phyloP scores from a whole-genome alignment of 2,329 filamentous ascomycete genomes.

The Hypoxylon sp. region DNA sequence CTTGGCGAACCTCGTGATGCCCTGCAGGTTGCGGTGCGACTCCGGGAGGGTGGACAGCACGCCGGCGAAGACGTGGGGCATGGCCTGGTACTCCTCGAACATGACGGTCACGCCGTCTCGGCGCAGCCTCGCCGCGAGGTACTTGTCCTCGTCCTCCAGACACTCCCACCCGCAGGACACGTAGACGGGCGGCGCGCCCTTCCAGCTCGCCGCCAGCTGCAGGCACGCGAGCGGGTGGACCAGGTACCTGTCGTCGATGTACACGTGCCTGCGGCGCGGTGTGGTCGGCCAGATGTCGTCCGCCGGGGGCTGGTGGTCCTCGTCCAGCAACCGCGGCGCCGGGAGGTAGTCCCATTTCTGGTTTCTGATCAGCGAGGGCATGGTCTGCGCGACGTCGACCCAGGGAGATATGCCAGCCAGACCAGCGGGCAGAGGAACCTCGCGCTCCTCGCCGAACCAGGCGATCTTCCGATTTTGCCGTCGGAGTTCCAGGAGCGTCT shows the following conservation, averaged over 20 bases:
- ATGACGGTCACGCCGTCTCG: conserved; percentile 67
- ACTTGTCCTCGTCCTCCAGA: conserved; percentile 71
- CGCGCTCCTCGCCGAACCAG: conserved; percentile 68
- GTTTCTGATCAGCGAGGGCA: conserved; percentile 63
- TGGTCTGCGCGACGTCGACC: conserved; percentile 73
- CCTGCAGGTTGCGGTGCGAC: conserved; percentile 61
- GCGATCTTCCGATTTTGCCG: conserved; percentile 56
- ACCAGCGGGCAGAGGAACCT: conserved; percentile 73
- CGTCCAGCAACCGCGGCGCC: conserved; percentile 50
- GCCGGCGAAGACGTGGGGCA: conserved; percentile 79
- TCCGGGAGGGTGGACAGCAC: conserved; percentile 59
- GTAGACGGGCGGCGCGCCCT: conserved; percentile 70
- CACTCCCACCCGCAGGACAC: conserved; percentile 76
- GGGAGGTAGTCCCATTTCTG: conserved; percentile 70
- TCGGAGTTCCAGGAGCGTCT: conserved; percentile 71
- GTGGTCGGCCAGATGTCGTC: conserved; percentile 66
- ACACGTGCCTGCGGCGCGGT: conserved; percentile 63
- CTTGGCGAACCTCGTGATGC: conserved; percentile 65
- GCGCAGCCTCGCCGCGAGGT: conserved; percentile 65
- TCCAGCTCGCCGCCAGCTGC: conserved; percentile 67
- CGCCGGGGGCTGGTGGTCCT: conserved; percentile 46
- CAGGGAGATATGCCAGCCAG: conserved; percentile 71
- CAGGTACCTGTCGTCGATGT: conserved; percentile 62
- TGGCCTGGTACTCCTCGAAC: conserved; percentile 79
- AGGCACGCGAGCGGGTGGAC: conserved; percentile 75